Evolutionary conservation across 129 eudicot species (phyloP).

Genomic region (Arctium minus): DNA sequence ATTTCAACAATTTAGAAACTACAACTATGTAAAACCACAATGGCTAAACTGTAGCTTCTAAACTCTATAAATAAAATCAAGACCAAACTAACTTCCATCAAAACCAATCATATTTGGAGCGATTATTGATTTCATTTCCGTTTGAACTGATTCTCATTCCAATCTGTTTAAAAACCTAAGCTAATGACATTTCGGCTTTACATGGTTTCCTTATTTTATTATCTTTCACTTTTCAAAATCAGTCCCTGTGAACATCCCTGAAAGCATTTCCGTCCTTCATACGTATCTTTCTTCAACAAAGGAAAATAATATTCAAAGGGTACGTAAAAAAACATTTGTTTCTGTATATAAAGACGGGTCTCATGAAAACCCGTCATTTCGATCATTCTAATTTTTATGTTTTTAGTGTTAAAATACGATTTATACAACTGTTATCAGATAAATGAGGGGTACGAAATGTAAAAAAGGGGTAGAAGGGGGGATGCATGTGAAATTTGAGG

Average conservation of each 20-base stretch:
- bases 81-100: neutral
- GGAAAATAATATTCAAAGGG: neutral
- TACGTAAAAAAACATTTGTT: neutral
- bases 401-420: neutral
- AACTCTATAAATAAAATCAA: too few relatives aligned
- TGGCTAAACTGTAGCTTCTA: neutral
- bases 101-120: neutral
- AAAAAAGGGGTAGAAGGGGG: neutral
- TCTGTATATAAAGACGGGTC: neutral
- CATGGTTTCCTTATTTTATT: neutral
- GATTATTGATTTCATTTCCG: neutral
- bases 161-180: neutral
- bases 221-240: neutral
- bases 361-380: neutral
- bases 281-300: neutral
- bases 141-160: neutral
- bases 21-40: neutral
- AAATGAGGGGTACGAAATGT: neutral
- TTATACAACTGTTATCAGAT: neutral
- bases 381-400: neutral
- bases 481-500: conserved; percentile 34
- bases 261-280: neutral
- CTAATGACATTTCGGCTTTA: neutral
- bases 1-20: neutral
- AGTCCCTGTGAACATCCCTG: neutral